Conservation (phyloP, 2,329 filamentous ascomycete species). For the Eutypa lata region DNA sequence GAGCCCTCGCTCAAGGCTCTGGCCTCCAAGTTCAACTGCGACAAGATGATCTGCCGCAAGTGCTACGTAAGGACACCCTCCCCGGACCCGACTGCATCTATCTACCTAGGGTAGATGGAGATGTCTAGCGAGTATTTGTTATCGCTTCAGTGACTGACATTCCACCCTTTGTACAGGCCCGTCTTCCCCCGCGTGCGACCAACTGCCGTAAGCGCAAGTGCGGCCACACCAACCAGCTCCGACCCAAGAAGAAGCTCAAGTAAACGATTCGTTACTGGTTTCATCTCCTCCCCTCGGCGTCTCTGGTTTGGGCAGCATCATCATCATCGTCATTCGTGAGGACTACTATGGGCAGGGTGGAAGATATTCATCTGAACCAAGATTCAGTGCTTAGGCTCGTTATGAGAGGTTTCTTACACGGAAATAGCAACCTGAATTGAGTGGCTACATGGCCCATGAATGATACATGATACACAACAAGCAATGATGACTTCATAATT, state of each 20-base stretch:
- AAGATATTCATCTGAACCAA: conserved; percentile 11
- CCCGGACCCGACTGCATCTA: too few relatives aligned
- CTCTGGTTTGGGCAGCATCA: conserved; percentile 33
- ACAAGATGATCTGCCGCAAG: conserved; percentile 99
- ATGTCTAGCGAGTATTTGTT: not conserved
- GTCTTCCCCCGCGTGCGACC: conserved; percentile 95
- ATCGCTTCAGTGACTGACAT: conserved; percentile 3
- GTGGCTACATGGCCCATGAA: not conserved
- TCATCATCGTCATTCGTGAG: conserved; percentile 7
- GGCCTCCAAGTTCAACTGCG: conserved; percentile 99
- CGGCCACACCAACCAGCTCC: conserved; percentile 99
- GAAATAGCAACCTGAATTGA: conserved; percentile 1
- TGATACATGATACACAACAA: not conserved
- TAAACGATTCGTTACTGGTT: conserved; percentile 52
- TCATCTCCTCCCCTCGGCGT: conserved; percentile 33
- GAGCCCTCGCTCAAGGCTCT: conserved; percentile 98
- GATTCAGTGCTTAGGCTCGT: conserved; percentile 5
- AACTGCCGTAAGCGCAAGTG: conserved; percentile 99
- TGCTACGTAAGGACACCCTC: conserved; percentile 76
- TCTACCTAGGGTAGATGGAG: too few relatives aligned
- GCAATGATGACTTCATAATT: not conserved
- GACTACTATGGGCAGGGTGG: conserved; percentile 12
- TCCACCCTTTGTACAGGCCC: conserved; percentile 45
- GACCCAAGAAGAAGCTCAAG: conserved; percentile 99
- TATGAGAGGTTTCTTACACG: not conserved